Conservation (phyloP, 2,329 filamentous ascomycete genomes). For the Colletotrichum incanum region DNA sequence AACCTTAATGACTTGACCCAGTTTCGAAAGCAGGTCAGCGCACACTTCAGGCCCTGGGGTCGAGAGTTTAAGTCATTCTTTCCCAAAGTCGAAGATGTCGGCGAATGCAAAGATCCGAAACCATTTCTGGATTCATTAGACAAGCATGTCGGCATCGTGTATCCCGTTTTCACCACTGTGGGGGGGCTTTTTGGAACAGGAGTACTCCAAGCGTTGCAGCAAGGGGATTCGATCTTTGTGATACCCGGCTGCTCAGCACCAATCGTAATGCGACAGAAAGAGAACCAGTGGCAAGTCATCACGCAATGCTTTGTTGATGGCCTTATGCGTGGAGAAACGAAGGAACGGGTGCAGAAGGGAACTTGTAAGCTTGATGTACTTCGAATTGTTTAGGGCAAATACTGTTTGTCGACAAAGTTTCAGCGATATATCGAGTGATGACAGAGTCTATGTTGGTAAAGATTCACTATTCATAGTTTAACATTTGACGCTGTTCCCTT, state of each 20-base stretch:
- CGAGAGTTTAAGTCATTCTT: slow-evolving; percentile 16
- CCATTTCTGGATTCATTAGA: slow-evolving; percentile 27
- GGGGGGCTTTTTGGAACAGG: slow-evolving; percentile 21
- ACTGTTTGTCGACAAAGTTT: too few relatives aligned
- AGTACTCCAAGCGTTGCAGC: slow-evolving; percentile 17
- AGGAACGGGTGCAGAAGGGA: background rate
- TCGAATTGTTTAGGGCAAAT: background rate
- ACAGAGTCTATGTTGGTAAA: fast-evolving
- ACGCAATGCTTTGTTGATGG: slow-evolving; percentile 34
- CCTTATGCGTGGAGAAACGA: slow-evolving; percentile 20
- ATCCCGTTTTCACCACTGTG: slow-evolving; percentile 29
- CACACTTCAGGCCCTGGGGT: slow-evolving; percentile 21
- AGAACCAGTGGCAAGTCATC: slow-evolving; percentile 11
- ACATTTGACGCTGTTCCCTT: too few relatives aligned
- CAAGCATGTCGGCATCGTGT: slow-evolving; percentile 32
- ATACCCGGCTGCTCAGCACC: slow-evolving; percentile 29
- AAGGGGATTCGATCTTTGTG: slow-evolving; percentile 26
- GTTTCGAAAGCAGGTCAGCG: slow-evolving; percentile 23
- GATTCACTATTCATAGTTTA: fast-evolving
- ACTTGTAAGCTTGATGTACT: background rate
- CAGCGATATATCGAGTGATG: too few relatives aligned
- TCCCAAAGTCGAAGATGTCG: slow-evolving; percentile 2
- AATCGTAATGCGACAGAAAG: slow-evolving; percentile 15
- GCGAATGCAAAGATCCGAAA: slow-evolving; percentile 4
- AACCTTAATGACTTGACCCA: slow-evolving; percentile 28